These are phyloP conservation scores for Wickerhamiella galacta DNA, from an alignment of 805 yeast genomes.

Conservation along the genomic window DNA sequence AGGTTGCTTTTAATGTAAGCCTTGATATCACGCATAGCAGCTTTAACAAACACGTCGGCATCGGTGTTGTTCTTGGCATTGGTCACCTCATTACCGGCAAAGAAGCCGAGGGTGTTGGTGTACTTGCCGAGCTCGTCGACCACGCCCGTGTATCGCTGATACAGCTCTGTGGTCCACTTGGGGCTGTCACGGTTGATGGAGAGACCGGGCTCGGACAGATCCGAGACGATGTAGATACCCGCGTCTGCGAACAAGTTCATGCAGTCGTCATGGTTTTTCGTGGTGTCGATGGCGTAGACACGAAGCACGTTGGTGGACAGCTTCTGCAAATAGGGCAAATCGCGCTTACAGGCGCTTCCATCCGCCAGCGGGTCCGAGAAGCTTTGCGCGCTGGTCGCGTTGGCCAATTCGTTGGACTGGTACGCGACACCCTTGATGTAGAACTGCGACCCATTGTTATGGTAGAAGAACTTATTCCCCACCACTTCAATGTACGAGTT, in stretches of 20 bases:
- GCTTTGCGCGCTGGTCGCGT: constrained; percentile 31
- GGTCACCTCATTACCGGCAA: constrained; percentile 95
- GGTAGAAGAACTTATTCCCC: constrained; percentile 64
- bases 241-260: constrained; percentile 61
- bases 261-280: constrained; percentile 55
- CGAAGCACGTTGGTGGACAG: constrained; percentile 65
- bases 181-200: constrained; percentile 72
- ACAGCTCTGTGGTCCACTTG: constrained; percentile 54
- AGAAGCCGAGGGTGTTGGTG: constrained; percentile 76
- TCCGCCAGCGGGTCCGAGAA: constrained; percentile 66
- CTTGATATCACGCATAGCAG: constrained; percentile 84
- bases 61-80: constrained; percentile 67
- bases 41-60: constrained; percentile 89
- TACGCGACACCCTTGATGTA: constrained; percentile 80
- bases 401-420: constrained; percentile 37
- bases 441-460: constrained; percentile 62
- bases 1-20: constrained; percentile 46
- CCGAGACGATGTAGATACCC: constrained; percentile 84
- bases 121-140: constrained; percentile 64
- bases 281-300: constrained; percentile 72
- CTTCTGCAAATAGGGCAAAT: constrained; percentile 55
- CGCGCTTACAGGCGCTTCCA: constrained; percentile 53
- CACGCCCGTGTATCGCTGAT: constrained; percentile 62
- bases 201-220: constrained; percentile 66
- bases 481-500: constrained; percentile 37